Evolutionary conservation across 192 early-diverging fungal genomes (phyloP).

Genomic region (Jimgerdemannia lactiflua): DNA sequence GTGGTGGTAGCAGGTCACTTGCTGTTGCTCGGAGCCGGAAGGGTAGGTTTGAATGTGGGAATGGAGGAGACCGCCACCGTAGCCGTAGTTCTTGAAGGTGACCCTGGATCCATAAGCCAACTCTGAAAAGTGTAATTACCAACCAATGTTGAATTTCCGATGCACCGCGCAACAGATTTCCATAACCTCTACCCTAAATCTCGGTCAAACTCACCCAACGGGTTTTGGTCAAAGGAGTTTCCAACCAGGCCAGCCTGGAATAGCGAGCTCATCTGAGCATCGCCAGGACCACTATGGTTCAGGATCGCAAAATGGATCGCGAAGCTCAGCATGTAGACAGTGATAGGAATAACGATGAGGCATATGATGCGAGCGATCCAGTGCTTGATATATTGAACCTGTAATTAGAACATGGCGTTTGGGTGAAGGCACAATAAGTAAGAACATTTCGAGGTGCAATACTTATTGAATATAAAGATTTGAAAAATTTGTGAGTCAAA

Average conservation of each 20-base stretch:
- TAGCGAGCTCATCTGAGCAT: constrained; percentile 93
- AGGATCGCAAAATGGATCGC: constrained; percentile 87
- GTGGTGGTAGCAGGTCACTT: constrained; percentile 93
- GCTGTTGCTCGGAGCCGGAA: constrained; percentile 90
- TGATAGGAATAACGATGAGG: constrained; percentile 79
- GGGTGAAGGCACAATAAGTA: neutral
- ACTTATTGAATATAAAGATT: too few relatives aligned
- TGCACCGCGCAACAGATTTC: neutral
- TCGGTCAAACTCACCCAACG: constrained; percentile 54
- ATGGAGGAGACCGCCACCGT: constrained; percentile 89
- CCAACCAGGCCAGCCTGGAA: constrained; percentile 93
- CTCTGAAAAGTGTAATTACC: constrained; percentile 45
- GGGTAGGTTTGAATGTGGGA: constrained; percentile 90
- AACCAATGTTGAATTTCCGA: neutral
- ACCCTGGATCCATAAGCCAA: constrained; percentile 90
- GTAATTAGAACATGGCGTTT: neutral
- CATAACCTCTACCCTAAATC: neutral
- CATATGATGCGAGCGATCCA: constrained; percentile 80
- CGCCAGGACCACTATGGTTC: constrained; percentile 76
- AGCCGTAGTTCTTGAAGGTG: constrained; percentile 77
- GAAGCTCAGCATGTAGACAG: constrained; percentile 84
- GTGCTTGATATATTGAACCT: constrained; percentile 69
- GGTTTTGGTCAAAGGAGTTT: constrained; percentile 74
- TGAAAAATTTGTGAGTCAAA: too few relatives aligned
- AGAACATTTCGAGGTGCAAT: neutral